These are phyloP conservation scores for Fusarium equiseti DNA, from an alignment of 2,329 filamentous ascomycete species.

Conservation along the genomic window DNA sequence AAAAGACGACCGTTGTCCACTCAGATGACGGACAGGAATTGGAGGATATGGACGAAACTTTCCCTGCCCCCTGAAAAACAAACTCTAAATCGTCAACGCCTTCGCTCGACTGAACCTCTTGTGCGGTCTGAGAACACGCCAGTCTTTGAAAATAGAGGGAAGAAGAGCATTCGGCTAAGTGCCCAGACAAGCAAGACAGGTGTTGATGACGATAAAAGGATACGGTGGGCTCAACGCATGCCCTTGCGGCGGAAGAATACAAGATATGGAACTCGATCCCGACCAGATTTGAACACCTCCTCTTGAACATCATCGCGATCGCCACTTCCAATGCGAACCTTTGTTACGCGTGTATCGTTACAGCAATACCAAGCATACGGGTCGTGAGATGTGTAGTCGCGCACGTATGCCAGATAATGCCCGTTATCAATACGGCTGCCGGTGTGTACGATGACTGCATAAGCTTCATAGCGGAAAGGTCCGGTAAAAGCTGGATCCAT, in stretches of 20 bases:
- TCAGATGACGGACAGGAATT: not conserved
- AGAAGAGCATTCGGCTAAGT: not conserved
- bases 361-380: slow-evolving; percentile 62
- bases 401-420: slow-evolving; percentile 82
- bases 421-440: slow-evolving; percentile 77
- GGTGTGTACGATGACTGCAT: slow-evolving; percentile 83
- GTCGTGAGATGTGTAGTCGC: slow-evolving; percentile 63
- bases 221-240: slow-evolving; percentile 29
- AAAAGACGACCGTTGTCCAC: not conserved
- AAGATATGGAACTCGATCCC: slow-evolving; percentile 60
- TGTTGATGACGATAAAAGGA: not conserved
- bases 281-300: slow-evolving; percentile 55
- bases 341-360: slow-evolving; percentile 59
- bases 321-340: slow-evolving; percentile 57
- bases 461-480: slow-evolving; percentile 84
- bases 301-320: slow-evolving; percentile 52
- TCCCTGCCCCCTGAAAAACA: not conserved
- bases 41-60: not conserved
- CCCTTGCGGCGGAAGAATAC: slow-evolving; percentile 60
- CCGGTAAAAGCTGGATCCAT: slow-evolving; percentile 58
- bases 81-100: not conserved
- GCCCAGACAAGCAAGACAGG: not conserved
- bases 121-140: not conserved
- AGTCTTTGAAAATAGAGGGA: not conserved
- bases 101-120: not conserved